These are phyloP conservation scores for Erigeron philadelphicus DNA, from an alignment of 140 eudicot species.

Conservation along the genomic window DNA sequence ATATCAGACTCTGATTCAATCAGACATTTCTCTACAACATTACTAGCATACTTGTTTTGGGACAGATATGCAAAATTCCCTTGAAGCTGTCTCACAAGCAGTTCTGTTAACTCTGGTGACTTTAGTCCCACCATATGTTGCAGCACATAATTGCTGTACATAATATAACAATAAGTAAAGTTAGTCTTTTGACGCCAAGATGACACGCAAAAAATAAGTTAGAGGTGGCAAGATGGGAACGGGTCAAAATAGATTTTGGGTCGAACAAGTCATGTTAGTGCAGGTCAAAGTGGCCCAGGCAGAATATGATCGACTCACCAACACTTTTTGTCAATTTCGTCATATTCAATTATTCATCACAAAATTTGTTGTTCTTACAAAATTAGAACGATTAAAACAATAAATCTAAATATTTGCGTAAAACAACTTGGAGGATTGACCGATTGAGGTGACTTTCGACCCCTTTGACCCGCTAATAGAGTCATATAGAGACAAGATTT, in stretches of 20 bases:
- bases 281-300: too few relatives aligned
- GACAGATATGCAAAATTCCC: slow-evolving; percentile 45
- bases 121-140: slow-evolving; percentile 57
- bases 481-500: neutral
- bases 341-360: too few relatives aligned
- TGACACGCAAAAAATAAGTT: neutral
- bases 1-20: slow-evolving; percentile 32
- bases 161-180: neutral
- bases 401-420: neutral
- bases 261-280: neutral
- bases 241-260: neutral
- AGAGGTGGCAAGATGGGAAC: neutral
- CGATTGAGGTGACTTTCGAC: neutral
- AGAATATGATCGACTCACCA: too few relatives aligned
- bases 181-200: slow-evolving; percentile 15
- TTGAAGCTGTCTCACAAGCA: slow-evolving; percentile 42
- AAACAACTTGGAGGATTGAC: neutral
- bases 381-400: neutral
- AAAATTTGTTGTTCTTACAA: neutral
- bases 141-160: slow-evolving; percentile 63
- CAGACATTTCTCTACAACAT: slow-evolving; percentile 65
- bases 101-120: slow-evolving; percentile 35
- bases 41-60: slow-evolving; percentile 60
- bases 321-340: too few relatives aligned
- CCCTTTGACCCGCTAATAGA: neutral